These are phyloP conservation scores for Boletus pseudo-olivaceus DNA, from an alignment of 768 basidiomycete species.

Conservation along the genomic window DNA sequence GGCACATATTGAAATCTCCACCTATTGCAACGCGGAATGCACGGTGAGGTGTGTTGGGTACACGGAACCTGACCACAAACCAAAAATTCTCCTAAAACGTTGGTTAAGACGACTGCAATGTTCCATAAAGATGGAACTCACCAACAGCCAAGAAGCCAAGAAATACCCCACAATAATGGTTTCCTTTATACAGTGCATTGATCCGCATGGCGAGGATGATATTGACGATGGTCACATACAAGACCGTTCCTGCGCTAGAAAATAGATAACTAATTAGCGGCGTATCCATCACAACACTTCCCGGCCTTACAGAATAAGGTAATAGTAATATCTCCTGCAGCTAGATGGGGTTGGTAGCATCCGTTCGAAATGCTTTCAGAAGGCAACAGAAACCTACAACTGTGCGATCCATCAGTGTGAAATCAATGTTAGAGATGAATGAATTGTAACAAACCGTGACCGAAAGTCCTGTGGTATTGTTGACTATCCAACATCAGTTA, in stretches of 20 bases:
- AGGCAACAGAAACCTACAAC: conserved; percentile 14
- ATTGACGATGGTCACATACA: conserved; percentile 20
- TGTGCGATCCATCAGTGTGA: background rate
- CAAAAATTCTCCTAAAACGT: conserved; percentile 14
- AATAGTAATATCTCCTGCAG: conserved; percentile 23
- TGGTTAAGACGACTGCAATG: background rate
- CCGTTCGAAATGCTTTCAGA: background rate
- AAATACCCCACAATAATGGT: background rate
- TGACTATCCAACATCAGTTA: conserved; percentile 10
- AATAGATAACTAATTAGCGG: background rate
- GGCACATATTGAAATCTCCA: conserved; percentile 12
- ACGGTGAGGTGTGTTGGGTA: background rate
- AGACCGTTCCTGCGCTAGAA: conserved; percentile 16
- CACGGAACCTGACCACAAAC: conserved; percentile 1
- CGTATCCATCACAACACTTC: background rate
- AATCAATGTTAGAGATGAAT: background rate
- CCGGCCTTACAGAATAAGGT: conserved; percentile 16
- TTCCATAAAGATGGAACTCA: conserved; percentile 1
- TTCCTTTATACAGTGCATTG: conserved; percentile 13
- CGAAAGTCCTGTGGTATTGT: conserved; percentile 20
- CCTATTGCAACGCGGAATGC: conserved; percentile 2
- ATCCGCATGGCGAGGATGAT: conserved; percentile 19
- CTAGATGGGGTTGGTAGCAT: background rate
- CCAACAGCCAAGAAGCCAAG: conserved; percentile 16
- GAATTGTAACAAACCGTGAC: conserved; percentile 8